phyloP scores from a whole-genome alignment of 2,329 filamentous ascomycete genomes.

The Mariannaea sp. region DNA sequence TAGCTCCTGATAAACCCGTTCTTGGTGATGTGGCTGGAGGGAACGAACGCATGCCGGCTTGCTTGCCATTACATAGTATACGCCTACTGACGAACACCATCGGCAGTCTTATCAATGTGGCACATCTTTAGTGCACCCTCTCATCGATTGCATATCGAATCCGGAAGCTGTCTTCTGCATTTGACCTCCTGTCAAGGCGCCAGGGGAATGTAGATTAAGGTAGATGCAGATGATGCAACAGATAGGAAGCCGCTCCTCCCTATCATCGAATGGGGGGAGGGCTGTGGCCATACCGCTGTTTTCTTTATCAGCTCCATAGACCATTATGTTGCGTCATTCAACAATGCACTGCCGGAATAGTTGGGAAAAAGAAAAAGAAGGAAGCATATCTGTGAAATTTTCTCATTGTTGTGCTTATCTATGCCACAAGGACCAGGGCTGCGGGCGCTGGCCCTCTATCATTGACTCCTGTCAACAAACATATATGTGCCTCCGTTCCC shows the following conservation, averaged over 20 bases:
- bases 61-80: no score
- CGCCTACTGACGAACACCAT: neutral
- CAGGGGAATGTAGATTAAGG: conserved; percentile 35
- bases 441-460: conserved; percentile 18
- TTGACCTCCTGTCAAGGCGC: conserved; percentile 19
- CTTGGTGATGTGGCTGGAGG: neutral
- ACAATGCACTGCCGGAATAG: no score
- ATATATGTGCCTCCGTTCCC: conserved; percentile 31
- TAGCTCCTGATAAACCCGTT: no score
- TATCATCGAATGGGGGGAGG: conserved; percentile 35
- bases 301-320: conserved; percentile 32
- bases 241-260: no score
- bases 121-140: conserved; percentile 21
- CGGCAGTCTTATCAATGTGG: conserved; percentile 14
- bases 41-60: neutral
- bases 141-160: conserved; percentile 23
- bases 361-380: conserved; percentile 21
- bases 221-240: no score
- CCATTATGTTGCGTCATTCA: conserved; percentile 30
- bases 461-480: conserved; percentile 22
- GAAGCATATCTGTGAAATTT: conserved; percentile 32
- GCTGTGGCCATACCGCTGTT: conserved; percentile 21
- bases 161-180: conserved; percentile 24
- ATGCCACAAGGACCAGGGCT: conserved; percentile 10
- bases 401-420: conserved; percentile 32